These are phyloP conservation scores for Bryum argenteum DNA, from an alignment of 225 moss, liverwort and hornwort species.

Conservation along the genomic window DNA sequence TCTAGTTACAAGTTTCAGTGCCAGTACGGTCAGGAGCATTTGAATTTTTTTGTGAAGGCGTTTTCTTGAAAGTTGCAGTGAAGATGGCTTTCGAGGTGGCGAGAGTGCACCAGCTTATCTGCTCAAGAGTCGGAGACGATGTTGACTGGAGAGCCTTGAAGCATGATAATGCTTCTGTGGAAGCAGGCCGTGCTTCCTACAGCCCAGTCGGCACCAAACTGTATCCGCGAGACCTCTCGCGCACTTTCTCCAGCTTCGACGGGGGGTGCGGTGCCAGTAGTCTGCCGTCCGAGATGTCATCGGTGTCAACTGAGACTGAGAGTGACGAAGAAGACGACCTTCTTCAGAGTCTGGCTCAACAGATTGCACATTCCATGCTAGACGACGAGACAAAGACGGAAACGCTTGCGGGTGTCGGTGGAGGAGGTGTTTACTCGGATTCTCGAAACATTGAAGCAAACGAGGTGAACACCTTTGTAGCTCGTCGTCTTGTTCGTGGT, in stretches of 20 bases:
- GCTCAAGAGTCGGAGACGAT: conserved; percentile 51
- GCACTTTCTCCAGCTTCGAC: conserved; percentile 15
- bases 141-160: background rate
- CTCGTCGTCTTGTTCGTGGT: too few relatives aligned
- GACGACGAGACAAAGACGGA: conserved; percentile 56
- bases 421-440: conserved; percentile 7
- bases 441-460: conserved; percentile 19
- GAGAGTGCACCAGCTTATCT: conserved; percentile 55
- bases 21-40: background rate
- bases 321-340: conserved; percentile 86
- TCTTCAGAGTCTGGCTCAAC: conserved; percentile 76
- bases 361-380: conserved; percentile 81
- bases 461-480: conserved; percentile 18
- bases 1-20: background rate
- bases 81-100: conserved; percentile 63
- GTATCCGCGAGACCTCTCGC: background rate
- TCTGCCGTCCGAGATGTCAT: conserved; percentile 44
- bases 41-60: accelerated
- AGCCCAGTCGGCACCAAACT: background rate
- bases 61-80: background rate
- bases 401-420: background rate
- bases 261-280: conserved; percentile 38
- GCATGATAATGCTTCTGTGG: conserved; percentile 9
- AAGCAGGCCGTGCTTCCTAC: conserved; percentile 21
- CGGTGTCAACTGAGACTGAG: conserved; percentile 76